Base-by-base conservation (phyloP, 2,329 filamentous ascomycete genomes). In the Colletotrichum chlorophyti region DNA sequence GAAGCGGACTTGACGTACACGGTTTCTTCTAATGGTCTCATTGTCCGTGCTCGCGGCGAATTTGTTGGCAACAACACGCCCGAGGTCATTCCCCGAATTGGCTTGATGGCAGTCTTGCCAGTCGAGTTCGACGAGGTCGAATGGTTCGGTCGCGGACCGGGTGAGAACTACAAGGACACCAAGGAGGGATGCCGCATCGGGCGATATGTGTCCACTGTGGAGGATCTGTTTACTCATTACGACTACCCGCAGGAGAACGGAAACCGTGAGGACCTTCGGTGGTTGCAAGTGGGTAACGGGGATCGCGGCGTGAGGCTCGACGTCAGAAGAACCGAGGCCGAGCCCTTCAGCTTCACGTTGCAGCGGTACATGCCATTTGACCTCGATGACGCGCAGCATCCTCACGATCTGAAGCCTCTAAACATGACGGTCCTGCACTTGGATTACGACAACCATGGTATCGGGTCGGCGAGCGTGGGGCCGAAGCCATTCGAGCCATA, bases 221-320 rank as follows among this genome's bases (percentile, higher is more conserved):
- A 75, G 7, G 71, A 75, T 2, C 70, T 84, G 11, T 78, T 74
- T 68, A 72, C 75, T 2, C 68, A 72, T 11, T 83, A 83, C 53
- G 82, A 84, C 23, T 79, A 78, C 31, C 82, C 82, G 0, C 82
- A 85, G 64, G 82, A 84, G 60, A 79, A 76, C 54, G 78, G 79
- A 1, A 84, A 84, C 63, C 73, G 78, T 5, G 79, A 75, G 3
- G 80, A 83, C 42, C 75, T 74, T 1, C 72, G 77, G 6, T 83
- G 79, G 77, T 64, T 82, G 12, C 67, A 69, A 7, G 14, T 65
- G 19, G 58, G 42, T 32, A 65, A 27, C 8, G 34, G 26, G 2
- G 59, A 58, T 50, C 61, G 60, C 24, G 53, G 53, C 11, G 60
- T 46, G 9, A 59, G 49, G 15, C 37, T 63, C n/a, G 57, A 62